Base-by-base conservation (phyloP, 352 stramenopile species). In the Pythium aquatile region DNA sequence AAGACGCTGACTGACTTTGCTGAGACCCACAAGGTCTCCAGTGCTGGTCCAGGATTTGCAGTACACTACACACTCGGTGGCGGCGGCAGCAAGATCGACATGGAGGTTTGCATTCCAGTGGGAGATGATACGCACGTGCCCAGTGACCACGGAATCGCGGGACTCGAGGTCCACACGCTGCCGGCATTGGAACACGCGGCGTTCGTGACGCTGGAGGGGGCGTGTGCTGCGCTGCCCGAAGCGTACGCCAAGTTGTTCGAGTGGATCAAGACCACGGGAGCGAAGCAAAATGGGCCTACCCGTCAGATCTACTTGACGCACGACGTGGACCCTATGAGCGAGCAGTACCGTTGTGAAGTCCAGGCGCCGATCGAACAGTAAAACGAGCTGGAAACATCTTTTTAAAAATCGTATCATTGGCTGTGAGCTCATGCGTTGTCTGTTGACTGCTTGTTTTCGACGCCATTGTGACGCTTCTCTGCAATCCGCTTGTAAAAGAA, bases 21-120 rank as follows among this genome's bases (percentile, higher is more conserved):
- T 16, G 53, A 37, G 24, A 32, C 30, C 16, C 53, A 58, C 11
- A 7, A 20, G 33, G 37, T 40, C 7, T 16, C 53, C 1, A 58
- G 40, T 11, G 53, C 28, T 2, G 55, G 55, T 7, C 55, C 55
- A 0, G 37, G 37, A 24, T 61, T 61, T 16, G 55, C 55, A 16
- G 55, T 61, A 1, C 55, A 61, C 40, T 52, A 61, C 39, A 61
- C 44, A 2, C 55, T 61, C 3, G 55, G 55, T 46, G 35, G 33
- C 29, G 55, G 20, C 20, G 55, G 20, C 37, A n/a, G 13, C 24
- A 61, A 52, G 55, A 61, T 61, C 39, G 55, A 61, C 26, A 42
- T 61, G 39, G 55, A 61, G 26, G 55, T 52, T 8, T 61, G 55
- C 24, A 61, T 61, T 37, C 37, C 55, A 39, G 55, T 61, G 2